Conservation (phyloP, 2,329 filamentous ascomycete species). For the Drechslerella dactyloides region DNA sequence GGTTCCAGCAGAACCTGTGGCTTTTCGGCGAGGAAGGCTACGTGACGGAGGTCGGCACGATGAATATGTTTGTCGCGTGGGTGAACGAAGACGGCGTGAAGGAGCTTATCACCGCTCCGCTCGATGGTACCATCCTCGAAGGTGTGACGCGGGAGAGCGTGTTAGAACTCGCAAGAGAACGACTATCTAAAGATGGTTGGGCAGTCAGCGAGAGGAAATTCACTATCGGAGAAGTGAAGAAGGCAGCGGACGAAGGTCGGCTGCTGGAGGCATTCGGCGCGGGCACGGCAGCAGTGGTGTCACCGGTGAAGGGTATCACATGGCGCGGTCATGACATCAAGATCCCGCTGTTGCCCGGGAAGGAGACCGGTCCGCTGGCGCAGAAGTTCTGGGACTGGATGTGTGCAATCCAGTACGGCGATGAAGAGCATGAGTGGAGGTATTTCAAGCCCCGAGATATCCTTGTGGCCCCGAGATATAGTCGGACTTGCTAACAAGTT, state of each 20-base stretch:
- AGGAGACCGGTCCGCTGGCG: slow-evolving; percentile 88
- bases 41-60: slow-evolving; percentile 96
- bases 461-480: neutral
- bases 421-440: slow-evolving; percentile 92
- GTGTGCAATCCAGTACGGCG: slow-evolving; percentile 91
- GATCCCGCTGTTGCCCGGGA: slow-evolving; percentile 78
- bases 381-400: slow-evolving; percentile 95
- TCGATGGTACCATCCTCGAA: slow-evolving; percentile 95
- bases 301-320: slow-evolving; percentile 84
- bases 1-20: slow-evolving; percentile 98
- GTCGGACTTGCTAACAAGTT: slow-evolving; percentile 12
- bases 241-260: slow-evolving; percentile 81
- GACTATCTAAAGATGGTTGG: slow-evolving; percentile 85
- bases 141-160: slow-evolving; percentile 94
- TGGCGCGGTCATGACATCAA: slow-evolving; percentile 79
- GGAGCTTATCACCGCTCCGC: slow-evolving; percentile 90
- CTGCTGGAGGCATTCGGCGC: slow-evolving; percentile 92
- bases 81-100: slow-evolving; percentile 85
- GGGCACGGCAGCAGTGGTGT: slow-evolving; percentile 92
- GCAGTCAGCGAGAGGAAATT: slow-evolving; percentile 85
- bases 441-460: slow-evolving; percentile 61
- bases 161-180: slow-evolving; percentile 81
- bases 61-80: slow-evolving; percentile 94
- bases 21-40: slow-evolving; percentile 94
- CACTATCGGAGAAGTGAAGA: slow-evolving; percentile 82